These are phyloP conservation scores for Typha latifolia DNA, from an alignment of 176 grass and related monocot genomes.

Conservation along the genomic window DNA sequence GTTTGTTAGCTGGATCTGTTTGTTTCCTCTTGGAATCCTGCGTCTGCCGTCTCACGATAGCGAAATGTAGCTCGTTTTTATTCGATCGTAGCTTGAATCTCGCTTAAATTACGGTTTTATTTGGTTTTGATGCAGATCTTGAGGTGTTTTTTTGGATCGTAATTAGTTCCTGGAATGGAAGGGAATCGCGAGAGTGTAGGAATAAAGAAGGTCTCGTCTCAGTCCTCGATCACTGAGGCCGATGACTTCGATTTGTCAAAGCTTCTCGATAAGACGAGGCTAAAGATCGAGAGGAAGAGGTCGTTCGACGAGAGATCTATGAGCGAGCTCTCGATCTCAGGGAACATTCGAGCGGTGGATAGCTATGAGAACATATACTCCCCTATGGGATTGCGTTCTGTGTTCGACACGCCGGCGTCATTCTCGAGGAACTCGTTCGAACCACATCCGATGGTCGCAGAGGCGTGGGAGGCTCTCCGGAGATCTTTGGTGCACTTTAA, in stretches of 20 bases:
- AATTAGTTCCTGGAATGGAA: not conserved
- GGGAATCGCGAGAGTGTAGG: not conserved
- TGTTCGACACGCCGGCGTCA: slow-evolving; percentile 57
- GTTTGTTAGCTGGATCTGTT: not conserved
- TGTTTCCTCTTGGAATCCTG: not conserved
- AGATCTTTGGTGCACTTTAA: slow-evolving; percentile 62
- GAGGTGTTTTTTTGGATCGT: not conserved
- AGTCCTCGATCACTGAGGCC: slow-evolving; percentile 48
- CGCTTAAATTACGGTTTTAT: not conserved
- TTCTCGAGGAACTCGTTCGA: slow-evolving; percentile 22
- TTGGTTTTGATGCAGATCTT: not conserved
- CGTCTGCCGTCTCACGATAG: not conserved
- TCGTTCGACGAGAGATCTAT: slow-evolving; percentile 79
- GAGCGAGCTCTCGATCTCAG: slow-evolving; percentile 45
- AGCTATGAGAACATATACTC: slow-evolving; percentile 60
- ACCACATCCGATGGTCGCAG: slow-evolving; percentile 50
- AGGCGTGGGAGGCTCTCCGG: slow-evolving; percentile 76
- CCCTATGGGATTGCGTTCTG: slow-evolving; percentile 22
- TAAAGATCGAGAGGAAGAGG: slow-evolving; percentile 55
- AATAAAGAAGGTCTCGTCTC: slow-evolving; percentile 50
- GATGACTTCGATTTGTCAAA: slow-evolving; percentile 63
- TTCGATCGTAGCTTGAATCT: not conserved
- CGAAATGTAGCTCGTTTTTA: not conserved
- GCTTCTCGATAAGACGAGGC: slow-evolving; percentile 41
- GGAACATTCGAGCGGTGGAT: slow-evolving; percentile 25